Base-by-base conservation (phyloP, 139 green algal species). In the Picochlorum sp. region DNA sequence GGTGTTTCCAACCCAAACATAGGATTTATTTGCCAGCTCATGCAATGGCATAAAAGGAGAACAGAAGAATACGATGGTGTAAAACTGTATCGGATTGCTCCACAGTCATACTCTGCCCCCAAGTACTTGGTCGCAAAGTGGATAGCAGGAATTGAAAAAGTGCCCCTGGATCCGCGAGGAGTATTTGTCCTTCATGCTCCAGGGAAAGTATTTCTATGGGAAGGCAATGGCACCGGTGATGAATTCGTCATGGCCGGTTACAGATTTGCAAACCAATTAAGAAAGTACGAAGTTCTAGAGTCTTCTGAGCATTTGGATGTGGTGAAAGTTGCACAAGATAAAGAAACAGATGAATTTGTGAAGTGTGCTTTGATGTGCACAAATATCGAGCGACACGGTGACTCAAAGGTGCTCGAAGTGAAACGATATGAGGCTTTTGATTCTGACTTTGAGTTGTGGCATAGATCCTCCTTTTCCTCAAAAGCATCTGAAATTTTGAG, bases 1-100 rank as follows among this genome's bases (percentile, higher is more conserved):
- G 88, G 84, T 1, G 82, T 97, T 5, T 83, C 86, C 25, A 95
- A 90, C 57, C 91, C 91, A 7, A 98, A 98, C 70, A 95, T 98
- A 29, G 91, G 89, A 49, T 94, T 94, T 64, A 76, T 77, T 41
- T 89, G 76, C 68, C 82, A 85, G 78, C 82, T 96, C 37, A 73
- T 96, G 36, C 84, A 94, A 44, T 96, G 88, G 89, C 74, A 90
- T 56, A 94, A 89, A 76, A 72, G 84, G 36, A 50, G 72, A 26
- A 44, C 53, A 13, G 33, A 33, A 9, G 28, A 33, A 39, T 35
- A 14, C 16, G 43, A 51, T 22, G 37, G 53, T 3, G 50, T 63
- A n/a, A 74, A 83, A 7, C 22, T 92, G 32, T 92, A 85, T 61
- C 67, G 83, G 13, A 74, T 94, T 0, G 79, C 76, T 3, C 80